Evolutionary conservation across 768 basidiomycete genomes (phyloP), one percentile per base, ranked within the genome.

Genomic region (Galerina marginata): DNA sequence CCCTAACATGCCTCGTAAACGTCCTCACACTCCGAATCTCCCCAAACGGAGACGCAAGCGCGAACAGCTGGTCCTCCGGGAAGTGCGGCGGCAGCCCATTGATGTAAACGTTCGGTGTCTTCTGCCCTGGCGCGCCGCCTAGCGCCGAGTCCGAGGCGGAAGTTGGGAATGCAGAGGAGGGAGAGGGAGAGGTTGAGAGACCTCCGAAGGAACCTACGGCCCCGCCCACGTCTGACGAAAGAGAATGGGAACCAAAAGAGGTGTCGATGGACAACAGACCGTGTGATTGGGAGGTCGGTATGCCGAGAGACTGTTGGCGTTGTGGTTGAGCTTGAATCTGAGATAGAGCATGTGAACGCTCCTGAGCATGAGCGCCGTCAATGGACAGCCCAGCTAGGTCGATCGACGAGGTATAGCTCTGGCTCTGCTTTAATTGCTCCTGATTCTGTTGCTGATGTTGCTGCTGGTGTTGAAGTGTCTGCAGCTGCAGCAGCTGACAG

Each of bases 51-150:
- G 80, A 75, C 37, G 89, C 82, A 55, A 95, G 85, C 29, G 84
- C 84, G 65, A 87, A 87, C 43, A 95, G 79, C 61, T 92, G 84
- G 60, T 92, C 91, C 67, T 93, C 92, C 0, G 91, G 87, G 67
- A 85, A 93, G 74, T 92, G 86, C 4, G 92, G 89, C 2, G 91
- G 92, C 14, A 95, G 82, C 11, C 92, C 92, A 67, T 94, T 94
- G 76, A 94, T 93, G 71, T 94, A 94, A 0, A 94, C 89, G 66
- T 94, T 94, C 0, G 92, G 90, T 1, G 90, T 86, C 69, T 81
- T 83, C 55, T 74, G 66, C 0, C 58, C 62, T 42, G 54, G 39
- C 47, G 56, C 54, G 54, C 65, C 53, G 20, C 38, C 7, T 16
- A 67, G 45, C 12, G 48, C 58, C 15, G 62, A 51, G 16, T 66